phyloP scores from a whole-genome alignment of 371 early-diverging fungal species.

The Lichtheimia hyalospora region DNA sequence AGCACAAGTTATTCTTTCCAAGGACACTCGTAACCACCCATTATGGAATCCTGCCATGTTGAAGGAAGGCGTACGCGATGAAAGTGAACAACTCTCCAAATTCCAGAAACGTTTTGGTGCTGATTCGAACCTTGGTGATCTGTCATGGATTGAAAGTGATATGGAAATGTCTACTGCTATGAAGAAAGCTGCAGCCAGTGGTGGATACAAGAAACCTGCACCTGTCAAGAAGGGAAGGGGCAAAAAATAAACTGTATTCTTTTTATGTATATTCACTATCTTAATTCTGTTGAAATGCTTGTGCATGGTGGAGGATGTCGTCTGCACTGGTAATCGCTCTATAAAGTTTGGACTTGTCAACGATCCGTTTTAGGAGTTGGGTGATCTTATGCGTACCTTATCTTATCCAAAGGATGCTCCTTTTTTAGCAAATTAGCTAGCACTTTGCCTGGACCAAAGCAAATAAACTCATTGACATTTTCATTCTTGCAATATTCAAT shows the following conservation, averaged over 20 bases:
- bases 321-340: constrained; percentile 48
- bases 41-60: constrained; percentile 87
- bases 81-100: constrained; percentile 73
- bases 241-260: constrained; percentile 6
- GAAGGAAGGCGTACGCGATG: constrained; percentile 58
- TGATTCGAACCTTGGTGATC: constrained; percentile 54
- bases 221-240: constrained; percentile 34
- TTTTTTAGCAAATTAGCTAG: constrained; percentile 86
- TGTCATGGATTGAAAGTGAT: constrained; percentile 49
- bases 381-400: constrained; percentile 30
- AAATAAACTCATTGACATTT: constrained; percentile 81
- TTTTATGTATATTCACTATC: background rate
- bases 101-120: constrained; percentile 79
- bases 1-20: constrained; percentile 78
- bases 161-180: constrained; percentile 43
- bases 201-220: constrained; percentile 34
- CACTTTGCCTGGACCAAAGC: constrained; percentile 87
- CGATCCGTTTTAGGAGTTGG: background rate
- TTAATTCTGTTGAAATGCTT: constrained; percentile 23
- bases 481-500: constrained; percentile 76
- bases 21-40: constrained; percentile 90
- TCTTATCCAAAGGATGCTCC: constrained; percentile 82
- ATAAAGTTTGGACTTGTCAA: background rate
- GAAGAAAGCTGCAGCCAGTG: constrained; percentile 46
- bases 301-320: constrained; percentile 40